Base-by-base conservation (phyloP, 108 stramenopile species). In the Skeletonema marinoi region DNA sequence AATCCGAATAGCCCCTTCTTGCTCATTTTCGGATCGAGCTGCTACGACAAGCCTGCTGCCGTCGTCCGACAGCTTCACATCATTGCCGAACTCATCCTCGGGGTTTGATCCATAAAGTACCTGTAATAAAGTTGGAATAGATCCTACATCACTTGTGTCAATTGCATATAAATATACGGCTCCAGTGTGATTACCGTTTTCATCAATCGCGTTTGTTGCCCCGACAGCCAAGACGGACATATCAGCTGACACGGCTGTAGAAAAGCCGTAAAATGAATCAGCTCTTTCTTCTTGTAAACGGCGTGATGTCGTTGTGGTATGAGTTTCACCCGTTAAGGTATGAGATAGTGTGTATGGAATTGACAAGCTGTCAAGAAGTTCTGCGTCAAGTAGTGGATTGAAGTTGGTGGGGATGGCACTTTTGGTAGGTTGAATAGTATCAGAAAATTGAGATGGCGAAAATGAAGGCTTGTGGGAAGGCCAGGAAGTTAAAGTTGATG, bases 1-100 rank as follows among this genome's bases (percentile, higher is more conserved):
- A 3, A 67, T 67, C n/a, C 66, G 66, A 16, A 67, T 67, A 6
- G 66, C 66, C 16, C 66, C 66, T 9, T 31, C 44, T 41, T 41
- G 42, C 66, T 19, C 41, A 67, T 67, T 67, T 30, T 67, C 66
- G 1, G 66, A 41, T 16, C 66, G 19, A 46, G 66, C 41, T 29
- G 42, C 66, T 16, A 67, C 44, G 30, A 67, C 66, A 14, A 67
- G 1, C 8, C 11, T 41, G 14, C 4, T 51, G 50, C 50, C 50
- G 19, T 67, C 46, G 16, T 44, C 42, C 16, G 66, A 67, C 19
- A 67, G 25, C 12, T 39, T 39, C 2, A 67, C 66, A 36, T 41
- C 66, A 44, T 30, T 67, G 7, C 66, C 66, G 30, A 67, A 67
- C 39, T 67, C 66, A 46, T 30, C 29, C 3, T 21, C 39, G 25